phyloP scores from a whole-genome alignment of 202 grass and related monocot species.

The Schoenoplectus triqueter region DNA sequence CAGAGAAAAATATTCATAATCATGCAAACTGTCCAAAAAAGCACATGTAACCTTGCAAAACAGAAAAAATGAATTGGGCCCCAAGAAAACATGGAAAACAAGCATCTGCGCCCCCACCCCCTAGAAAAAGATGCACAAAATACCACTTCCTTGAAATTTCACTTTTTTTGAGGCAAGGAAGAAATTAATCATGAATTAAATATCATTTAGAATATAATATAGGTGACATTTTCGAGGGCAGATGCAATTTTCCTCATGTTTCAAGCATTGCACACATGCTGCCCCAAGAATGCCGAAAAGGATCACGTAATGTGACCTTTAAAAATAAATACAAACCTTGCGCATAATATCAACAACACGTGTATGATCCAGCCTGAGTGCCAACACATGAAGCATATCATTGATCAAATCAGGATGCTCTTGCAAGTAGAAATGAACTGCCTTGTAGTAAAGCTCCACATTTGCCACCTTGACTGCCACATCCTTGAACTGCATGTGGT shows the following conservation, averaged over 20 bases:
- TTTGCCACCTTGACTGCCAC: conserved; percentile 90
- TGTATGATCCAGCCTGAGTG: conserved; percentile 83
- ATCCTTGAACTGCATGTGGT: conserved; percentile 99
- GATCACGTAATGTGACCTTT: background rate
- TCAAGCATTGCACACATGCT: conserved; percentile 6
- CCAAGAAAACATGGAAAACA: background rate
- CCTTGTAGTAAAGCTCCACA: conserved; percentile 95
- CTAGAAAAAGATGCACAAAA: background rate
- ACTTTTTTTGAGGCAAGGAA: background rate
- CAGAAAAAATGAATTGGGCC: conserved; percentile 1
- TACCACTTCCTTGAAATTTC: background rate
- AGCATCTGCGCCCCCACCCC: background rate
- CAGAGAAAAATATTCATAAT: background rate
- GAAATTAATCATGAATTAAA: background rate
- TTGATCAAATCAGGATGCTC: conserved; percentile 95
- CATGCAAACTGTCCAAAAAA: conserved; percentile 20
- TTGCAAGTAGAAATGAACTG: conserved; percentile 95
- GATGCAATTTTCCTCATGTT: conserved; percentile 20
- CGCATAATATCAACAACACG: conserved; percentile 90
- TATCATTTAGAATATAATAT: background rate
- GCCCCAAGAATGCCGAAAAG: background rate
- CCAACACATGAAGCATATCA: conserved; percentile 87
- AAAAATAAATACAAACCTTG: conserved; percentile 61
- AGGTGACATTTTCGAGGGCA: background rate
- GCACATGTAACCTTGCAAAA: conserved; percentile 23